Base-by-base conservation (phyloP, 768 basidiomycete genomes). In the Podaxis sp. region DNA sequence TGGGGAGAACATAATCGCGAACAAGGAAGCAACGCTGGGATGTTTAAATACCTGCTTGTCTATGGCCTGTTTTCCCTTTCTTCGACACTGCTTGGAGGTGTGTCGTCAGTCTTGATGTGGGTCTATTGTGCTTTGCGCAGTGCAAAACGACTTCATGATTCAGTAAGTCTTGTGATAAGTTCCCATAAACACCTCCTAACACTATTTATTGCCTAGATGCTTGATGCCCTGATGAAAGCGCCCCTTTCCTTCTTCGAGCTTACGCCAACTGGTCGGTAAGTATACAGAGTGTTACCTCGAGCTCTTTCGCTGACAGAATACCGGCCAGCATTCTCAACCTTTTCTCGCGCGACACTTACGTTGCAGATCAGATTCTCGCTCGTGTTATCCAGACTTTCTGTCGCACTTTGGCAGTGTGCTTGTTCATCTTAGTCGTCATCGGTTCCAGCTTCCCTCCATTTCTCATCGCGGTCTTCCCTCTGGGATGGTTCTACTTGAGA, bases 181-280 rank as follows among this genome's bases (percentile, higher is more conserved):
- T 58, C 10, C 21, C 52, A 40, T 56, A 2, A 32, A n/a, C 47
- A 6, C 44, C 56, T 62, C 37, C 50, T 61, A 21, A 35, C 28
- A 59, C 16, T 50, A 25, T 7, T 54, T 50, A 27, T 7, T 54
- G 16, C 40, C 16, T 62, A 91, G 89, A 92, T 93, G 90, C 73
- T 93, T 66, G 68, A 82, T 50, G 83, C 93, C 2, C 80, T 98
- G 36, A 85, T 98, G 78, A 83, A 82, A 25, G 89, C 92, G 0
- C 93, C 93, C 0, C 72, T 95, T 65, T 86, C 84, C 65, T 98
- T 93, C 77, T 98, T 97, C 70, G 95, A 97, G 71, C 73, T 81
- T 57, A 97, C 94, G 0, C 95, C 94, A 1, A 87, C 84, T 14
- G 93, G 93, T 64, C 82, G 89, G 90, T 89, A 65, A 53, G 79